Percentiles rank a stretch among this genome's conserved stretches.
These are phyloP conservation scores for Yarrowia osloensis DNA, from an alignment of 805 yeast genomes.

Conservation along the genomic window DNA sequence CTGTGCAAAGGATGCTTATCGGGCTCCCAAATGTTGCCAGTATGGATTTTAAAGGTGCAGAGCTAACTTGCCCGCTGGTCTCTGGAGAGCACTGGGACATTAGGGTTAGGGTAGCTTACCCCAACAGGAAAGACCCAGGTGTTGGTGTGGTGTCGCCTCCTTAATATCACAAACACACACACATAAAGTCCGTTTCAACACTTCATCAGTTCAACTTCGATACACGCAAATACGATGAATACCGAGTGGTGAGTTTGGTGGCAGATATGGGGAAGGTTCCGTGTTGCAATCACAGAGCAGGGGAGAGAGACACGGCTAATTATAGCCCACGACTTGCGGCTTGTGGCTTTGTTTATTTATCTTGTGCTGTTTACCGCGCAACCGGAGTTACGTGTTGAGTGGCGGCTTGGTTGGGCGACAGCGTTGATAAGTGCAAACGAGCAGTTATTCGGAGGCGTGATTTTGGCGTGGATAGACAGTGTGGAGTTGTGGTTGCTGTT, in stretches of 20 bases:
- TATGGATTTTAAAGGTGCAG: neutral
- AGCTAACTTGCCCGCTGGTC: neutral
- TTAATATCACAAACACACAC: slow-evolving; percentile 51
- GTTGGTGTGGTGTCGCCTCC: slow-evolving; percentile 51
- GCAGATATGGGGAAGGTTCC: too few species aligned
- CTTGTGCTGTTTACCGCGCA: slow-evolving; percentile 14
- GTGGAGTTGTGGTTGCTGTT: neutral
- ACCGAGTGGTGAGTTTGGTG: slow-evolving; percentile 27
- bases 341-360: neutral
- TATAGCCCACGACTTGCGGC: neutral
- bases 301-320: too few species aligned
- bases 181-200: slow-evolving; percentile 26
- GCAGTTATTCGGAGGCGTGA: neutral
- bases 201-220: slow-evolving; percentile 30
- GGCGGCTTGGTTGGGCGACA: neutral
- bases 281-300: too few species aligned
- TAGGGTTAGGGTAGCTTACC: slow-evolving; percentile 48
- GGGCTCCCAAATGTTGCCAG: neutral
- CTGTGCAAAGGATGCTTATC: neutral
- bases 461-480: neutral
- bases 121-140: slow-evolving; percentile 10
- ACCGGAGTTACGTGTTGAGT: slow-evolving; percentile 4
- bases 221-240: slow-evolving; percentile 22
- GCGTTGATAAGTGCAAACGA: neutral
- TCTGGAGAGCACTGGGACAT: slow-evolving; percentile 60